Conservation (phyloP, 129 eudicot genomes). For the Chrysanthemum makinoi region DNA sequence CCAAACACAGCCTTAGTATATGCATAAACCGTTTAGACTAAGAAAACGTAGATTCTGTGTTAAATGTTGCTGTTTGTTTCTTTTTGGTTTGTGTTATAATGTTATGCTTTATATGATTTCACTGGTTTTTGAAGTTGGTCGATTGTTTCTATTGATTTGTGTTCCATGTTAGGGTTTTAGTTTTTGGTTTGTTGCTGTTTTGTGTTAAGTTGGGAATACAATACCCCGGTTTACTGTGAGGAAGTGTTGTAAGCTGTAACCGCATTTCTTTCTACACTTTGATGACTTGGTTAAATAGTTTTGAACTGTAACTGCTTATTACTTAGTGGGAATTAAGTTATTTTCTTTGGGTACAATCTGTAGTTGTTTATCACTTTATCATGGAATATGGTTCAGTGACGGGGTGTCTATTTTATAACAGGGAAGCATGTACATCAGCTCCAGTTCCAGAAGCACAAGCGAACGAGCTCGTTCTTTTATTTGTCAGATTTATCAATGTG, state of each 20-base stretch:
- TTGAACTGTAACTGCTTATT: not conserved
- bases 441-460: slow-evolving; percentile 60
- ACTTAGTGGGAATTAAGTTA: not conserved
- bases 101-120: too few relatives aligned
- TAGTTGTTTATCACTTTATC: not conserved
- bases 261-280: not conserved
- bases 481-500: slow-evolving; percentile 65
- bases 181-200: too few relatives aligned
- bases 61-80: too few relatives aligned
- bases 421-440: slow-evolving; percentile 82
- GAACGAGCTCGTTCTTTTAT: slow-evolving; percentile 43
- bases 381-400: not conserved
- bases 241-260: slow-evolving; percentile 17
- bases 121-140: too few relatives aligned
- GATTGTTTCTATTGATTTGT: too few relatives aligned
- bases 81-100: too few relatives aligned
- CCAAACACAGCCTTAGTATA: too few relatives aligned
- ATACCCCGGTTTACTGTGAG: too few relatives aligned
- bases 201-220: too few relatives aligned
- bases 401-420: slow-evolving; percentile 21
- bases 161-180: too few relatives aligned
- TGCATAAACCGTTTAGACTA: too few relatives aligned
- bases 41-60: too few relatives aligned
- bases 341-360: not conserved
- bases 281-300: slow-evolving; percentile 3